Base-by-base conservation (phyloP, 2,329 filamentous ascomycete genomes). In the Colletotrichum navitas region DNA sequence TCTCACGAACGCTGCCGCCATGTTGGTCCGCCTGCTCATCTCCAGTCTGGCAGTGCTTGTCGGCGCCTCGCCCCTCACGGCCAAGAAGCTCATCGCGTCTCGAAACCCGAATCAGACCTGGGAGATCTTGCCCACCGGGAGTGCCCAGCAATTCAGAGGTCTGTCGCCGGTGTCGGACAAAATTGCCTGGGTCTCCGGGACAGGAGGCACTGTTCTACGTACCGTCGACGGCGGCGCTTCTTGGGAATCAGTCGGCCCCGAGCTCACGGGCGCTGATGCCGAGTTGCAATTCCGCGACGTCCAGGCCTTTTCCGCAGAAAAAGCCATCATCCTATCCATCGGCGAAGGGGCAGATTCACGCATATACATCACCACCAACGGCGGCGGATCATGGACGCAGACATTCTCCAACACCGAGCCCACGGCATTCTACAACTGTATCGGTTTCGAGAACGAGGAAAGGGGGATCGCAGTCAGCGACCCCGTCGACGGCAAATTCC, bases 291-390 rank as follows among this genome's bases (percentile, higher is more conserved):
- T 80, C 76, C 79, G 79, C 54, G 79, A 80, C 75, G 67, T 80
- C 12, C 75, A 85, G 34, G 81, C 83, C 5, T 78, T 85, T 64
- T 81, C 82, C 14, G 79, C 80, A 26, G 80, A 84, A 47, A 80
- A 81, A 64, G 80, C 81, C 29, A 76, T 84, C 71, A 77, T 81
- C 12, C 80, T 86, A 5, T 80, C 82, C 24, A 80, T 81, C 59
- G 79, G 79, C 62, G 74, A 76, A 32, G 78, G 78, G 34, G 60
- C 72, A 21, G 75, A 76, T 36, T 81, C 79, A 62, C 77, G 80
- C 59, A 73, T 81, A 58, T 81, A 80, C 74, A 18, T 66, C 62
- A 81, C 79, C 5, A 1, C 18, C 1, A 75, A 81, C 64, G 78
- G 76, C 47, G 80, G 77, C 54, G 58, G 32, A 29, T 74, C 75